These are phyloP conservation scores for Calonectria pauciramosa DNA, from an alignment of 2,329 filamentous ascomycete genomes.

Conservation along the genomic window DNA sequence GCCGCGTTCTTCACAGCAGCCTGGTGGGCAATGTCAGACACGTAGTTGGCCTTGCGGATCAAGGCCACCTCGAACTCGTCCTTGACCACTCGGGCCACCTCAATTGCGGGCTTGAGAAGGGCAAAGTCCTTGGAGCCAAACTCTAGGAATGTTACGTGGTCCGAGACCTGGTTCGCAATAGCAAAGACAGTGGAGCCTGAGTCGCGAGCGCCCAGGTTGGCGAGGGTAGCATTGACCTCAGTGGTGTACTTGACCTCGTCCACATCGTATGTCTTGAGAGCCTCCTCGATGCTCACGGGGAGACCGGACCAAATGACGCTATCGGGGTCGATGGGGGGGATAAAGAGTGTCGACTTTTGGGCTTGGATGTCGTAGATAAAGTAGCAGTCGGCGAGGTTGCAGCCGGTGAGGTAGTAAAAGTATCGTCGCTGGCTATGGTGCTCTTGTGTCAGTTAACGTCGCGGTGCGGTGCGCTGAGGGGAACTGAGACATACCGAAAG, in stretches of 20 bases:
- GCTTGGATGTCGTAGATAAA: constrained; percentile 84
- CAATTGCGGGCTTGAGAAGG: constrained; percentile 73
- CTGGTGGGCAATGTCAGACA: constrained; percentile 77
- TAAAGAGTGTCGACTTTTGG: constrained; percentile 85
- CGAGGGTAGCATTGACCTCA: constrained; percentile 82
- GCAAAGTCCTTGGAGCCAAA: constrained; percentile 75
- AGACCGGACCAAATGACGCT: constrained; percentile 95
- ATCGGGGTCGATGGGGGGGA: constrained; percentile 89
- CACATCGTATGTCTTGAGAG: constrained; percentile 82
- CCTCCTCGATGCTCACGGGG: constrained; percentile 82
- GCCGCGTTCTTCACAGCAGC: constrained; percentile 73
- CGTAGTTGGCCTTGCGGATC: constrained; percentile 78
- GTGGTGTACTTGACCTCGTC: constrained; percentile 81
- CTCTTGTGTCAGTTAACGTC: constrained; percentile 5
- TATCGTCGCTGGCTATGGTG: constrained; percentile 81
- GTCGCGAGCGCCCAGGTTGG: constrained; percentile 60
- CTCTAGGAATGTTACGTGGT: constrained; percentile 77
- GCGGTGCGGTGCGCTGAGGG: background rate
- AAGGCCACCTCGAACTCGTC: constrained; percentile 81
- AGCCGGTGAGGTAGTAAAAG: constrained; percentile 96
- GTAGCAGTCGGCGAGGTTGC: constrained; percentile 82
- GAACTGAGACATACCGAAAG: constrained; percentile 73
- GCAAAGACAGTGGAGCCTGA: constrained; percentile 73
- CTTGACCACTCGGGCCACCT: constrained; percentile 78
- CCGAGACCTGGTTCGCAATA: constrained; percentile 83